These are phyloP conservation scores for Abelmoschus esculentus DNA, from an alignment of 345 rosid species.

Conservation along the genomic window DNA sequence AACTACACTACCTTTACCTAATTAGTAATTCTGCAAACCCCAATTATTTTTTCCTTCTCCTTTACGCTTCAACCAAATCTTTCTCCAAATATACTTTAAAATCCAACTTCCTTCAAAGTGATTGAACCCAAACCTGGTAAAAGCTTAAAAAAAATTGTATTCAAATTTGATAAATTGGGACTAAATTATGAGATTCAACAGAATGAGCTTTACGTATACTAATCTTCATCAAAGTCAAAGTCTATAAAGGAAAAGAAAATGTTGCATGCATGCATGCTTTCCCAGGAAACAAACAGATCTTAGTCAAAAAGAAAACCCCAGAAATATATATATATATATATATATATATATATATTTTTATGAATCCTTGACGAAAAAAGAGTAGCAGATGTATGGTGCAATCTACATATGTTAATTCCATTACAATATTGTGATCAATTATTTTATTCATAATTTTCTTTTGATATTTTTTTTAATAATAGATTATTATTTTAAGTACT, in stretches of 20 bases:
- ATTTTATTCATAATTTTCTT: no score
- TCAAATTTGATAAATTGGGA: no score
- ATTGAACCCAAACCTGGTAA: background rate
- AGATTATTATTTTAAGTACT: no score
- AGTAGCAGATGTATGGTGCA: background rate
- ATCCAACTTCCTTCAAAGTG: background rate
- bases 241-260: background rate
- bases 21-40: no score
- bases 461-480: no score
- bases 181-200: background rate
- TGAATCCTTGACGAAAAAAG: background rate
- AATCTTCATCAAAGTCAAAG: background rate
- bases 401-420: background rate
- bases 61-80: background rate
- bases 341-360: background rate
- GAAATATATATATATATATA: no score
- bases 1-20: no score
- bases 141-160: no score
- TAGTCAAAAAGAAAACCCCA: constrained; percentile 3
- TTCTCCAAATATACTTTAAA: background rate
- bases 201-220: background rate
- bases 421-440: background rate
- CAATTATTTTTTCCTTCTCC: background rate
- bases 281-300: background rate
- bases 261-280: background rate